A percentile compares a stretch with the other conserved stretches of the same genome.
Evolutionary conservation across 768 basidiomycete genomes (phyloP).

Genomic region (Clitopilus passeckerianus): DNA sequence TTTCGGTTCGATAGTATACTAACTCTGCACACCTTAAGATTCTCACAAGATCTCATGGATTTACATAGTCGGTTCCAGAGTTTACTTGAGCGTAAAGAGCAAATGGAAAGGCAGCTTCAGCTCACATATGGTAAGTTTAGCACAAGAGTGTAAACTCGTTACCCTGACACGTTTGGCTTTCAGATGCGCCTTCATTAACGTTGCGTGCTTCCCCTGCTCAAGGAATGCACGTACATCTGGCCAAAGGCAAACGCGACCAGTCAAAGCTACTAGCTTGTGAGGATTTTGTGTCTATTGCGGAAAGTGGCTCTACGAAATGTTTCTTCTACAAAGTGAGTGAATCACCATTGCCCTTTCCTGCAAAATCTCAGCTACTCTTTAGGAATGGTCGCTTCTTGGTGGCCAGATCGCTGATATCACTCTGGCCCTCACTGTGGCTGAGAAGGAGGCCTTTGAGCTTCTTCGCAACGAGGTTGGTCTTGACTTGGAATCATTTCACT

Average conservation of each 20-base stretch:
- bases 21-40: conserved; percentile 33
- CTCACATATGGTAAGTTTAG: conserved; percentile 41
- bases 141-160: neutral
- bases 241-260: conserved; percentile 59
- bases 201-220: conserved; percentile 63
- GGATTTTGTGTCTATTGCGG: conserved; percentile 54
- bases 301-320: conserved; percentile 59
- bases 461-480: conserved; percentile 59
- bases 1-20: neutral
- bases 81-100: conserved; percentile 39
- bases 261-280: conserved; percentile 37
- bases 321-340: conserved; percentile 59
- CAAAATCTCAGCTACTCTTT: neutral
- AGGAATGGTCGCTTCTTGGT: conserved; percentile 81
- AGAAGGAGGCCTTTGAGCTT: conserved; percentile 69
- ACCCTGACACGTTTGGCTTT: conserved; percentile 1
- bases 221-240: conserved; percentile 74
- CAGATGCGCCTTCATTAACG: conserved; percentile 70
- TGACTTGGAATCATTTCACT: neutral
- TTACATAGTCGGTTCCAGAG: conserved; percentile 45
- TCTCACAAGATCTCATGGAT: conserved; percentile 44
- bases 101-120: conserved; percentile 53
- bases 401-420: conserved; percentile 56
- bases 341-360: neutral
- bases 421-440: conserved; percentile 44